A percentile compares a stretch with the other conserved stretches of the same genome.
Evolutionary conservation across 1,284 basidiomycete species (phyloP).

Genomic region (Trichosporon coremiiforme): DNA sequence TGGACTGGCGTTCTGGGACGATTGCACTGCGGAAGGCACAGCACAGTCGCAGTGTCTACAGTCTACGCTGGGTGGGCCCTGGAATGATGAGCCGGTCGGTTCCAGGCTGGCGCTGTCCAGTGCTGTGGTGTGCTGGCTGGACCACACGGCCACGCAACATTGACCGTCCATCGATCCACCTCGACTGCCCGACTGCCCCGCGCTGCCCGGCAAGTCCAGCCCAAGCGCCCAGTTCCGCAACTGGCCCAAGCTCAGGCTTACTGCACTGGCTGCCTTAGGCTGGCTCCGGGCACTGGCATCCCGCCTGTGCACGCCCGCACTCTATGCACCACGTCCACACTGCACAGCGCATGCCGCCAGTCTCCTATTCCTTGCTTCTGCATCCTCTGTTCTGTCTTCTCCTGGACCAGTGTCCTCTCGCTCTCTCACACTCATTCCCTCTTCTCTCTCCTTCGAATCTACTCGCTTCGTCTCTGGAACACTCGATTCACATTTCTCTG

Average conservation of each 20-base stretch:
- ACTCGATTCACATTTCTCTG: constrained; percentile 3
- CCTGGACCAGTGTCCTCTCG: not conserved
- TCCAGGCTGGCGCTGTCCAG: no score
- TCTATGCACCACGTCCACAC: not conserved
- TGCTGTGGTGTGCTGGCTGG: not conserved
- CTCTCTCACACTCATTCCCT: constrained; percentile 1
- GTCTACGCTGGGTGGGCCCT: no score
- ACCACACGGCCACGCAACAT: not conserved
- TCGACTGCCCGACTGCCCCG: not conserved
- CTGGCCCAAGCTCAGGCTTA: not conserved
- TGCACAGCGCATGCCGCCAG: not conserved
- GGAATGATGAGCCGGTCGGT: not conserved
- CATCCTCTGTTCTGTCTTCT: constrained; percentile 14
- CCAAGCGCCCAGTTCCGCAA: not conserved
- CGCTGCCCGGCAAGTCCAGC: not conserved
- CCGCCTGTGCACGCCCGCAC: constrained; percentile 8
- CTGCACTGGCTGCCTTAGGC: not conserved
- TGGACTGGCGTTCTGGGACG: not conserved
- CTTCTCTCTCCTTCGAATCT: constrained; percentile 1
- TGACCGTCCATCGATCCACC: constrained; percentile 16
- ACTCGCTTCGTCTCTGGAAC: not conserved
- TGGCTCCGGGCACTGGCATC: not conserved
- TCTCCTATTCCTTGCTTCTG: not conserved
- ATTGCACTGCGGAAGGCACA: not conserved
- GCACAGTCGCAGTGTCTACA: not conserved